Percentiles rank a stretch among this genome's conserved stretches.
phyloP scores from a whole-genome alignment of 768 basidiomycete species.

The Suillus cothurnatus region DNA sequence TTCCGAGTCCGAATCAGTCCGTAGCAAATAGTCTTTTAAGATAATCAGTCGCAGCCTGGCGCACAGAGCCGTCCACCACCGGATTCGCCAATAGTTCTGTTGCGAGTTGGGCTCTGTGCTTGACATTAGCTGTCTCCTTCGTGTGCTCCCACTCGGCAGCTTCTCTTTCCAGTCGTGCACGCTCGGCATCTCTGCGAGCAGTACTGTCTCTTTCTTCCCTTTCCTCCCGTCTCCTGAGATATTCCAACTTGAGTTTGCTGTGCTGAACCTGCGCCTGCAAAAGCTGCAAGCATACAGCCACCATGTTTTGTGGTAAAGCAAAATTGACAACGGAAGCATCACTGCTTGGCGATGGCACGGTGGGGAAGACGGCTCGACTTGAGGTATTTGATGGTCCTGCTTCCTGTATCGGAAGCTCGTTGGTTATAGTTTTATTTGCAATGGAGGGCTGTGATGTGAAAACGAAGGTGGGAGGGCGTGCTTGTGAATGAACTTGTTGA shows the following conservation, averaged over 20 bases:
- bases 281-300: conserved; percentile 58
- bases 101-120: conserved; percentile 67
- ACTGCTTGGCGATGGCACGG: conserved; percentile 20
- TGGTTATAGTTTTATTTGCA: conserved; percentile 14
- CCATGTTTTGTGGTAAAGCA: conserved; percentile 56
- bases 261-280: conserved; percentile 71
- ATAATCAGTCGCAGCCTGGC: conserved; percentile 70
- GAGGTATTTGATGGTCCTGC: conserved; percentile 22
- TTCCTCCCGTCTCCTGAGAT: conserved; percentile 65
- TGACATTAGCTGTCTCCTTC: conserved; percentile 51
- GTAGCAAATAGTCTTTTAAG: conserved; percentile 62
- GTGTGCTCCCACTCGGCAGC: conserved; percentile 55
- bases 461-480: conserved; percentile 23
- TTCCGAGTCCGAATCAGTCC: conserved; percentile 21
- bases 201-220: conserved; percentile 63
- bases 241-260: conserved; percentile 70
- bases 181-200: conserved; percentile 54
- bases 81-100: conserved; percentile 66
- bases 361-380: conserved; percentile 15
- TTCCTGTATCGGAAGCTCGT: conserved; percentile 23
- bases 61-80: conserved; percentile 58
- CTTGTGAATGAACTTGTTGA: conserved; percentile 38
- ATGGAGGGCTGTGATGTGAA: conserved; percentile 17
- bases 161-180: conserved; percentile 56
- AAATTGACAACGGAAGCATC: conserved; percentile 51